Evolutionary conservation across 768 basidiomycete species (phyloP).

Genomic region (Pleurotus platypus): DNA sequence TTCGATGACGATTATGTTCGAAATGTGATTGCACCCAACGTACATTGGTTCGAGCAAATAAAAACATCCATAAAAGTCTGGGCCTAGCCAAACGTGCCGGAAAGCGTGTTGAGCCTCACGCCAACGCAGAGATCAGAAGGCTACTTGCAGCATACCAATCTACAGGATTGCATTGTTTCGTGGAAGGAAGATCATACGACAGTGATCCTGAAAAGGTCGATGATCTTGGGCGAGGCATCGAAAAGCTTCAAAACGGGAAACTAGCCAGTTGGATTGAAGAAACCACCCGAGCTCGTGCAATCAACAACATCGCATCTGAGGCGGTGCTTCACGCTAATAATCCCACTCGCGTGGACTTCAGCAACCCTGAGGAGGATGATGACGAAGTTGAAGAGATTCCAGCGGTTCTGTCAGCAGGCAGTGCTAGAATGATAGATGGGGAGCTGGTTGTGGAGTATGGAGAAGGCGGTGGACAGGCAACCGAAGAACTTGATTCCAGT

Average conservation of each 20-base stretch:
- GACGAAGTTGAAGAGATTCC: not conserved
- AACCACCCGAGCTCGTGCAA: not conserved
- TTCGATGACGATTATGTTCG: constrained; percentile 26
- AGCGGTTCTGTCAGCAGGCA: not conserved
- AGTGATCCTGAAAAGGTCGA: constrained; percentile 9
- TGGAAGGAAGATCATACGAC: constrained; percentile 15
- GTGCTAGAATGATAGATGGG: not conserved
- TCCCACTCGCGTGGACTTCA: too few species aligned
- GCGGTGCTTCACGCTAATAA: too few species aligned
- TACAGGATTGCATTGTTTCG: constrained; percentile 16
- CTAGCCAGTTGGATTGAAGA: not conserved
- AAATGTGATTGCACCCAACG: constrained; percentile 23
- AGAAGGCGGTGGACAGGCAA: not conserved
- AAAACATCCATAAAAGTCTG: constrained; percentile 20
- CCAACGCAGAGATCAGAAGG: constrained; percentile 13
- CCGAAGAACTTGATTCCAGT: not conserved
- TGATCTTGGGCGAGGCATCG: constrained; percentile 10
- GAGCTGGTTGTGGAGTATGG: not conserved
- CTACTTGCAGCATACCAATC: constrained; percentile 16
- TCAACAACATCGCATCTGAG: too few species aligned
- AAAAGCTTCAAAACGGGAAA: not conserved
- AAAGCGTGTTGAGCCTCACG: constrained; percentile 19
- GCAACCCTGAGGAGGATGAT: not conserved
- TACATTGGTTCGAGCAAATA: constrained; percentile 26
- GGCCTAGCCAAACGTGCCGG: constrained; percentile 15